A percentile compares a stretch with the other conserved stretches of the same genome.
Conservation (phyloP, 208 protist species). For the Wallacemonas sp. region DNA sequence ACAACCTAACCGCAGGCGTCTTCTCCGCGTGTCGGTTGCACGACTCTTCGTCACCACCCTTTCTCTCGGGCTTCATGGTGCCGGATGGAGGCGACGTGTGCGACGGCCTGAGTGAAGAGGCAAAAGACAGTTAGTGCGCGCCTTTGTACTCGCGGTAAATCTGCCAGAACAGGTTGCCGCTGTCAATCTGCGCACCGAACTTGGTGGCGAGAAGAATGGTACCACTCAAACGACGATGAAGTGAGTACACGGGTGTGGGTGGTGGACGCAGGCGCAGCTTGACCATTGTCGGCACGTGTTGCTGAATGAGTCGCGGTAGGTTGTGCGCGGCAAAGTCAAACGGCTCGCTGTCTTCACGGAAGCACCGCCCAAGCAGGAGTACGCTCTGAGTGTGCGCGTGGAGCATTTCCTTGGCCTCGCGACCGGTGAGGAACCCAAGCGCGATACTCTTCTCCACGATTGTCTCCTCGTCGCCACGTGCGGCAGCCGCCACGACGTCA, state of each 20-base stretch:
- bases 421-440: conserved; percentile 96
- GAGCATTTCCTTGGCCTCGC: conserved; percentile 89
- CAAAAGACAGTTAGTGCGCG: neutral
- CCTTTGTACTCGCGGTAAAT: conserved; percentile 35
- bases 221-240: conserved; percentile 95
- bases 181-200: conserved; percentile 77
- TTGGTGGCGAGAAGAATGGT: conserved; percentile 93
- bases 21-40: no score
- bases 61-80: neutral
- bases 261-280: conserved; percentile 85
- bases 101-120: neutral
- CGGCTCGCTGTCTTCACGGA: conserved; percentile 43
- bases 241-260: conserved; percentile 93
- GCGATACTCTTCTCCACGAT: conserved; percentile 86
- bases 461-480: conserved; percentile 58
- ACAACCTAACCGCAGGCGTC: neutral
- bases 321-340: conserved; percentile 91
- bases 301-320: conserved; percentile 78
- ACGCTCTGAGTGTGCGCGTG: conserved; percentile 90
- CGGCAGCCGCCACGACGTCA: conserved; percentile 88
- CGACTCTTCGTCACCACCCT: neutral
- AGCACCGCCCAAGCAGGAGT: conserved; percentile 90
- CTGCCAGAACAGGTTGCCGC: conserved; percentile 73
- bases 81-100: neutral
- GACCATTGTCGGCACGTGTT: conserved; percentile 93